Evolutionary conservation across 768 basidiomycete species (phyloP).

Genomic region (Pleurotus citrinopileatus): DNA sequence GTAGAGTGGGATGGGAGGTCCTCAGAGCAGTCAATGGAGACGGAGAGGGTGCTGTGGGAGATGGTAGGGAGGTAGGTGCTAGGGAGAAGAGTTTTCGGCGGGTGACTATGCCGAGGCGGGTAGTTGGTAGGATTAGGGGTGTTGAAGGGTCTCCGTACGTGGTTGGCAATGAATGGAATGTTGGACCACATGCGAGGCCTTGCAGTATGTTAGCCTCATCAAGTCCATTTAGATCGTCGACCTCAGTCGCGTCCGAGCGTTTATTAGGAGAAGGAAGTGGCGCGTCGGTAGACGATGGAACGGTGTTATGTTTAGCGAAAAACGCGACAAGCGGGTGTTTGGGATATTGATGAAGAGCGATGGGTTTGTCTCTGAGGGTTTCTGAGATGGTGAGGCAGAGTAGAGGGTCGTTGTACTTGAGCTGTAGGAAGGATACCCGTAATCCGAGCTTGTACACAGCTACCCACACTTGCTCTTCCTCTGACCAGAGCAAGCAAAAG

Average conservation of each 20-base stretch:
- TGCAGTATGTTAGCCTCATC: slow-evolving; percentile 67
- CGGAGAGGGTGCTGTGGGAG: slow-evolving; percentile 43
- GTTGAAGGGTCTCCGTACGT: slow-evolving; percentile 16
- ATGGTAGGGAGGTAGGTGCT: slow-evolving; percentile 39
- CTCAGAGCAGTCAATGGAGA: slow-evolving; percentile 48
- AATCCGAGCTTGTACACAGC: slow-evolving; percentile 75
- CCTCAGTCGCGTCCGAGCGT: slow-evolving; percentile 24
- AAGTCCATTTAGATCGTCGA: slow-evolving; percentile 43
- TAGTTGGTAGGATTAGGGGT: slow-evolving; percentile 55
- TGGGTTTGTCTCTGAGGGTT: slow-evolving; percentile 82
- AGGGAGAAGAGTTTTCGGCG: slow-evolving; percentile 69
- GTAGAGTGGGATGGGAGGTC: slow-evolving; percentile 61
- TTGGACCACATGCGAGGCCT: slow-evolving; percentile 63
- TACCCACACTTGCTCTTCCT: slow-evolving; percentile 62
- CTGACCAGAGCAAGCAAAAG: slow-evolving; percentile 68
- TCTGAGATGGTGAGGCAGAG: slow-evolving; percentile 81
- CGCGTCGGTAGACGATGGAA: slow-evolving; percentile 29
- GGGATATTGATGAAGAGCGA: slow-evolving; percentile 37
- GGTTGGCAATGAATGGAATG: slow-evolving; percentile 30
- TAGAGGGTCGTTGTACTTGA: slow-evolving; percentile 68
- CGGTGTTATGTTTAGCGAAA: slow-evolving; percentile 32
- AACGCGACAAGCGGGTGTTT: slow-evolving; percentile 42
- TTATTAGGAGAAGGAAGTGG: slow-evolving; percentile 32
- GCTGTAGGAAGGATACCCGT: slow-evolving; percentile 75
- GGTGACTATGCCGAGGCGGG: slow-evolving; percentile 66